Percentiles rank a stretch among this genome's conserved stretches.
Conservation (phyloP, 2,329 filamentous ascomycete genomes). For the Fusarium chlamydosporum region DNA sequence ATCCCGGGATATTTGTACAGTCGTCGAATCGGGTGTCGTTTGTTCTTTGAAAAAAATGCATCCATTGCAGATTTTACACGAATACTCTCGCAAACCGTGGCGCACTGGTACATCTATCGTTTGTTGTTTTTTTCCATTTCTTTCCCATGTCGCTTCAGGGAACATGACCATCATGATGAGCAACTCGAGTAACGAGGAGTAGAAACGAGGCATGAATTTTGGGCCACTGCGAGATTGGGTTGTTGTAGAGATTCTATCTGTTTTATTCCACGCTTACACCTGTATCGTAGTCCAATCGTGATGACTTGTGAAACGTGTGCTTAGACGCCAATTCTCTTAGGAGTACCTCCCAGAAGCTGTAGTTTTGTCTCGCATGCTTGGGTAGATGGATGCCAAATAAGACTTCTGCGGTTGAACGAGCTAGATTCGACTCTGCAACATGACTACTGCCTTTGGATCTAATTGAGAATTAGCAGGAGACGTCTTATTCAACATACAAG, state of each 20-base stretch:
- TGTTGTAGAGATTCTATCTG: conserved; percentile 35
- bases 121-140: conserved; percentile 29
- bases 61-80: conserved; percentile 45
- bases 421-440: no score
- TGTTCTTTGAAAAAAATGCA: conserved; percentile 53
- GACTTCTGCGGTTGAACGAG: neutral
- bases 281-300: neutral
- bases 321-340: neutral
- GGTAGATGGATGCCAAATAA: neutral
- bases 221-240: conserved; percentile 27
- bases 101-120: conserved; percentile 42
- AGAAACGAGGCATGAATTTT: conserved; percentile 39
- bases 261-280: conserved; percentile 8
- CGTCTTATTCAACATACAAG: neutral
- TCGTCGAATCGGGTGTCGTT: conserved; percentile 49
- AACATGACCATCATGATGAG: conserved; percentile 44
- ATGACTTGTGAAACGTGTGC: conserved; percentile 1
- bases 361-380: neutral
- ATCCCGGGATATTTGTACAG: conserved; percentile 51
- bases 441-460: no score
- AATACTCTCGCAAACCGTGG: conserved; percentile 43
- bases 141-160: conserved; percentile 24
- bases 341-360: no score
- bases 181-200: conserved; percentile 39
- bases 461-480: no score